These are phyloP conservation scores for Labyrinthula sp. DNA, from an alignment of 352 stramenopile genomes.

Conservation along the genomic window DNA sequence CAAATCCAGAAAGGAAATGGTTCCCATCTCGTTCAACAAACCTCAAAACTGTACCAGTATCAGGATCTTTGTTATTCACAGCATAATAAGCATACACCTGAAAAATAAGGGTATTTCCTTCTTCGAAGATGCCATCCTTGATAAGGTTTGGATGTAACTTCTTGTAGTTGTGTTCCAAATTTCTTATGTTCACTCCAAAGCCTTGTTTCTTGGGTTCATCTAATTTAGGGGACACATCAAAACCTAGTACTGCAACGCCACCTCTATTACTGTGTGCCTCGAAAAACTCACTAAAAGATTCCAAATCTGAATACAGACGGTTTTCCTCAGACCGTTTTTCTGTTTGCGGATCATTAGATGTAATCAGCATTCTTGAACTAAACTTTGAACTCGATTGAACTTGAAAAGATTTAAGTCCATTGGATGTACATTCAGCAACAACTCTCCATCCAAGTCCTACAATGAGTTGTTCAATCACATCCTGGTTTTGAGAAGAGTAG, in stretches of 20 bases:
- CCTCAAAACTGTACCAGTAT: constrained; percentile 20
- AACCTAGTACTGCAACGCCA: constrained; percentile 14
- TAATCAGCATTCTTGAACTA: constrained; percentile 27
- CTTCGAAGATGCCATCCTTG: not conserved
- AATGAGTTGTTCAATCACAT: constrained; percentile 30
- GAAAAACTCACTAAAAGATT: constrained; percentile 15
- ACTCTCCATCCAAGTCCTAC: constrained; percentile 29
- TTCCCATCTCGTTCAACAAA: constrained; percentile 14
- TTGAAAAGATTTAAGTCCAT: constrained; percentile 6
- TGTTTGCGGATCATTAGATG: not conserved
- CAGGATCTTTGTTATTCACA: constrained; percentile 5
- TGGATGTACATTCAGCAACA: constrained; percentile 1
- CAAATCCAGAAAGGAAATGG: constrained; percentile 14
- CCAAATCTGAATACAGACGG: too few relatives aligned
- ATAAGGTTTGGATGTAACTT: constrained; percentile 13
- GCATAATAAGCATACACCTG: constrained; percentile 32
- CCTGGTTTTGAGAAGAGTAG: constrained; percentile 9
- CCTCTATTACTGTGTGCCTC: constrained; percentile 4
- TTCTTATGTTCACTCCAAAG: not conserved
- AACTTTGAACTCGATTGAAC: constrained; percentile 11
- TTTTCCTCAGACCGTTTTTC: not conserved
- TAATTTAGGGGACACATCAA: too few relatives aligned
- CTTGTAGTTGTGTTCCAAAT: constrained; percentile 13
- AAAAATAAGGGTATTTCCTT: constrained; percentile 10
- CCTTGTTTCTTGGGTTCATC: too few relatives aligned